Conservation (phyloP, 805 yeast genomes). For the Jamesozyma spencerorum region DNA sequence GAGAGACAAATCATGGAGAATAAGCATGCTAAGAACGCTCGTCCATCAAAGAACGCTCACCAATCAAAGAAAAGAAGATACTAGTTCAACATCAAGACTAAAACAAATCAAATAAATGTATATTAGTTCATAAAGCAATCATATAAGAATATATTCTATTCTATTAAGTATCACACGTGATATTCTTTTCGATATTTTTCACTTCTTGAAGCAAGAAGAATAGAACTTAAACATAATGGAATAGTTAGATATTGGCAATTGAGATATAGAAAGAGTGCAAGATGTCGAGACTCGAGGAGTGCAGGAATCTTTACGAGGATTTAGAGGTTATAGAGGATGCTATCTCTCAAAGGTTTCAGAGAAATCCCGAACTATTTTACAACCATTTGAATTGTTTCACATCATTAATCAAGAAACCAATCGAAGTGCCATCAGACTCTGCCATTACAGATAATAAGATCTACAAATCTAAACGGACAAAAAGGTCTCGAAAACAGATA, state of each 20-base stretch:
- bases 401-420: background rate
- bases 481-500: slow-evolving; percentile 41
- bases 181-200: no score
- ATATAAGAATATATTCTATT: background rate
- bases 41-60: slow-evolving; percentile 75
- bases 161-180: background rate
- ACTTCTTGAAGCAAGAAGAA: no score
- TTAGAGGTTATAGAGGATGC: slow-evolving; percentile 65
- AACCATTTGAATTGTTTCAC: slow-evolving; percentile 14
- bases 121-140: no score
- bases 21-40: slow-evolving; percentile 73
- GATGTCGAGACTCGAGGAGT: slow-evolving; percentile 24
- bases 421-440: slow-evolving; percentile 5
- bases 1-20: slow-evolving; percentile 60
- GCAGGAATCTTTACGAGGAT: slow-evolving; percentile 44
- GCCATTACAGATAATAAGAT: slow-evolving; percentile 20
- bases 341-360: slow-evolving; percentile 47
- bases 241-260: background rate
- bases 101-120: no score
- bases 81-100: slow-evolving; percentile 3
- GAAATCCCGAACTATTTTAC: slow-evolving; percentile 50
- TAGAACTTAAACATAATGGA: no score
- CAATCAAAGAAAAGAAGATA: slow-evolving; percentile 34
- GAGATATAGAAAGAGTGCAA: background rate
- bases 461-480: slow-evolving; percentile 30